Evolutionary conservation across 176 grass and related monocot genomes (phyloP), one percentile per base, ranked within the genome.

Genomic region (Canna indica): DNA sequence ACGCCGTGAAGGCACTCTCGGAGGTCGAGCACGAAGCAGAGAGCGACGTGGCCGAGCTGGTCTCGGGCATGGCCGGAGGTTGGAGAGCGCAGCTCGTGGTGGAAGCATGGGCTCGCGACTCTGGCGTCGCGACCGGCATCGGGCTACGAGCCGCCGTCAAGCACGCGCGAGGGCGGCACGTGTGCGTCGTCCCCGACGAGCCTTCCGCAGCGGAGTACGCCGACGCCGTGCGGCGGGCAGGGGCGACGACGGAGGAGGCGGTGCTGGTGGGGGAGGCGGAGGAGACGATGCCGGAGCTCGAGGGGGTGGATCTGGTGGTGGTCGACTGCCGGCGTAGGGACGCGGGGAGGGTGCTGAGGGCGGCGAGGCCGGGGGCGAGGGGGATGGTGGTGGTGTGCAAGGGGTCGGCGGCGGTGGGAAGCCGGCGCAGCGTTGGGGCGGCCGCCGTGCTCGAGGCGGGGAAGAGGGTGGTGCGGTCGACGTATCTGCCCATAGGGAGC

Each of bases 71-170:
- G 91, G 87, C 79, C 0, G 87, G 87, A 0, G 91, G 84, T 0
- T 90, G 87, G 91, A 87, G 84, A 47, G 79, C 86, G 7, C 81
- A 84, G 74, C 84, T 95, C 27, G 73, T 95, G 77, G 78, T 95
- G 35, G 86, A 95, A 44, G 85, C 84, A 12, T 81, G 79, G 73
- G 53, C 8, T 3, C 77, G 12, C 20, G 31, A 25, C 10, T 26
- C 45, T 11, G 15, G 30, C 44, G 36, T 69, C 0, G 29, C 75
- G 61, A 87, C 76, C 14, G 75, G 72, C 52, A 34, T 90, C 31
- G 76, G 66, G 2, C 79, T 95, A 30, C 54, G 64, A 62, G 79
- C 81, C 0, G 87, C 79, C 15, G 79, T 70, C 9, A 39, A 66
- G 50, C 75, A 60, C 36, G 36, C 65, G 7, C 26, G 33, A 29